These are phyloP conservation scores for Wickerhamomyces canadensis DNA, from an alignment of 805 yeast species.

Conservation along the genomic window DNA sequence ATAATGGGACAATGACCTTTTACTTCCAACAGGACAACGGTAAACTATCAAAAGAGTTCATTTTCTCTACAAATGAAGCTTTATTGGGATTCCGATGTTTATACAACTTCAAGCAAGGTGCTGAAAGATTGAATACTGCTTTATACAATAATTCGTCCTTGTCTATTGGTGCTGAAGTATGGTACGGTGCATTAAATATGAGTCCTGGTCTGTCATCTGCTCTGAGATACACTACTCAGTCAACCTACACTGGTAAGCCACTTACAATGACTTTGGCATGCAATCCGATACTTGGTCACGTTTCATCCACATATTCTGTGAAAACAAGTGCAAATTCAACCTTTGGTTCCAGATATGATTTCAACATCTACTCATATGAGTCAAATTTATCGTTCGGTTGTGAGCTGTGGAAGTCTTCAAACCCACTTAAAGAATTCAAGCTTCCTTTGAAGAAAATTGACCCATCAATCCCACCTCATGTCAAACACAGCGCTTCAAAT, in stretches of 20 bases:
- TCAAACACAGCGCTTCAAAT: conserved; percentile 27
- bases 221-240: conserved; percentile 75
- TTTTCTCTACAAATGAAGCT: conserved; percentile 80
- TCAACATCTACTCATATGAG: conserved; percentile 85
- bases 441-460: conserved; percentile 12
- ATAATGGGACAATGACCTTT: conserved; percentile 55
- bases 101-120: conserved; percentile 49
- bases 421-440: conserved; percentile 15
- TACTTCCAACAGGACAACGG: conserved; percentile 66
- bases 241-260: conserved; percentile 86
- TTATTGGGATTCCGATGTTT: conserved; percentile 76
- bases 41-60: conserved; percentile 60
- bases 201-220: conserved; percentile 90
- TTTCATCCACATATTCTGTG: conserved; percentile 83
- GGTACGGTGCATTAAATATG: conserved; percentile 80
- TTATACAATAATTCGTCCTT: conserved; percentile 57
- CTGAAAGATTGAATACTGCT: conserved; percentile 33
- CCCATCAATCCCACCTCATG: conserved; percentile 27
- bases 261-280: conserved; percentile 79
- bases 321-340: conserved; percentile 72
- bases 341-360: conserved; percentile 79
- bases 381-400: conserved; percentile 83
- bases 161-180: conserved; percentile 78
- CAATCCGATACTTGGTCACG: conserved; percentile 86
- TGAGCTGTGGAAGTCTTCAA: conserved; percentile 62